Percentiles rank a stretch among this genome's conserved stretches.
Conservation (phyloP, 1,284 basidiomycete genomes). For the Fomitopsis pinicola region DNA sequence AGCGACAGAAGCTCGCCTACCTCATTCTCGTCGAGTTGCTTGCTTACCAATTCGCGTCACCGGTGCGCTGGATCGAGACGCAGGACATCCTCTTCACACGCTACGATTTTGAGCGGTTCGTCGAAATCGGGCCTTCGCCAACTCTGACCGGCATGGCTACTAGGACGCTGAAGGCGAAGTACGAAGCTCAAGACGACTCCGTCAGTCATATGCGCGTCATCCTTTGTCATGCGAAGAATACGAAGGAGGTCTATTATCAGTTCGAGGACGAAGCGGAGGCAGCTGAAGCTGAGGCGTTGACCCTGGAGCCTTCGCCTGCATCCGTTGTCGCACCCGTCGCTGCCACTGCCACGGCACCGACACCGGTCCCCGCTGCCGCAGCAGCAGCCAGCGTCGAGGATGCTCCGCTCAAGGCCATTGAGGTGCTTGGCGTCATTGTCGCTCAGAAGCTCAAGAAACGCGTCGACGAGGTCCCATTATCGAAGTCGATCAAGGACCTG, state of each 20-base stretch:
- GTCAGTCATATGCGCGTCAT: conserved; percentile 78
- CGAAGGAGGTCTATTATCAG: conserved; percentile 96
- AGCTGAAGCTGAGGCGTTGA: conserved; percentile 38
- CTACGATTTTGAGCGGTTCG: conserved; percentile 91
- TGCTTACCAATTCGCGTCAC: conserved; percentile 95
- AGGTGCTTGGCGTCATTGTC: conserved; percentile 86
- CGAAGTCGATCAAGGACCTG: conserved; percentile 97
- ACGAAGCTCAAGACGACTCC: conserved; percentile 88
- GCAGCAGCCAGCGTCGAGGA: conserved; percentile 81
- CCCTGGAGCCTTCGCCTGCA: conserved; percentile 37
- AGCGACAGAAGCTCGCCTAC: conserved; percentile 91
- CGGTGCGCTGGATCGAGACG: conserved; percentile 98
- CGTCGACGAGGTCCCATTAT: conserved; percentile 84
- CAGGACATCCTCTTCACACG: conserved; percentile 91
- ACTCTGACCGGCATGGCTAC: conserved; percentile 96
- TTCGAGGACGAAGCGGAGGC: conserved; percentile 85
- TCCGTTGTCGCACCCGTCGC: conserved; percentile 41
- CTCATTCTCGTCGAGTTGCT: conserved; percentile 94
- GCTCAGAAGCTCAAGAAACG: conserved; percentile 99
- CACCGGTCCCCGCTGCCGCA: conserved; percentile 46
- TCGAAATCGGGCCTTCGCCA: conserved; percentile 95
- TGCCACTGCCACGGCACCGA: conserved; percentile 39
- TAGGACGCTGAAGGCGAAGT: conserved; percentile 94
- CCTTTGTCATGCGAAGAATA: conserved; percentile 92
- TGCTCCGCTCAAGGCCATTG: conserved; percentile 87